Conservation (phyloP, 495 filamentous ascomycete genomes). For the Aspergillus hancockii region DNA sequence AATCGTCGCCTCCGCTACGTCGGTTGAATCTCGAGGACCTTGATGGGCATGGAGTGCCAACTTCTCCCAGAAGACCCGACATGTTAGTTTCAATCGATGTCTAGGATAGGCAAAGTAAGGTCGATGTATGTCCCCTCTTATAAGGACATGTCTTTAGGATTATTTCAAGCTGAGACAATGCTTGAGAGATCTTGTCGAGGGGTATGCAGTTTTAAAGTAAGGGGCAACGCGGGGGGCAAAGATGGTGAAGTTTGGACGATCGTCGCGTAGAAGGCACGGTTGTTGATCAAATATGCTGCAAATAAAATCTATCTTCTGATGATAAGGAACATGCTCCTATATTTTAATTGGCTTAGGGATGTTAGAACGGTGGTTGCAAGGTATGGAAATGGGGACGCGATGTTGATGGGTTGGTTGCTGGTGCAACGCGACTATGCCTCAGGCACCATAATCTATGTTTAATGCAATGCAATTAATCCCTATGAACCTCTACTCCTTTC, state of each 20-base stretch:
- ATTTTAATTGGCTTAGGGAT: slow-evolving; percentile 3
- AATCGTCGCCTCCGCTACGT: slow-evolving; percentile 20
- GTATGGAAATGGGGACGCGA: slow-evolving; percentile 24
- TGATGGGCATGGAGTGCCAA: slow-evolving; percentile 32
- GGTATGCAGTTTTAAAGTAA: slow-evolving; percentile 11
- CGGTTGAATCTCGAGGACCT: slow-evolving; percentile 21
- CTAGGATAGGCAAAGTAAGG: not conserved
- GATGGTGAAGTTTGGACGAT: slow-evolving; percentile 2
- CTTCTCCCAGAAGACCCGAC: slow-evolving; percentile 30
- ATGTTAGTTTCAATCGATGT: slow-evolving; percentile 16
- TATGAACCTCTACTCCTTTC: not conserved
- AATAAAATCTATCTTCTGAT: not conserved
- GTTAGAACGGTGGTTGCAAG: slow-evolving; percentile 4
- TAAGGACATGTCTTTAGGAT: slow-evolving; percentile 1
- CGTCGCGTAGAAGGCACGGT: not conserved
- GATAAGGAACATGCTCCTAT: slow-evolving; percentile 9
- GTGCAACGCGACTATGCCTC: slow-evolving; percentile 18
- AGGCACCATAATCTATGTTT: slow-evolving; percentile 5
- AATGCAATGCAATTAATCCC: not conserved
- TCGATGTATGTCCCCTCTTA: not conserved
- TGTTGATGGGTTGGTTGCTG: slow-evolving; percentile 26
- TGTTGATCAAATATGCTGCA: slow-evolving; percentile 1
- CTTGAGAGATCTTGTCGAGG: slow-evolving; percentile 6
- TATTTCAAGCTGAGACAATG: not conserved
- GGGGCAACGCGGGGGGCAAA: slow-evolving; percentile 10